Evolutionary conservation across 805 yeast genomes (phyloP).

Genomic region (Starmerella floricola): DNA sequence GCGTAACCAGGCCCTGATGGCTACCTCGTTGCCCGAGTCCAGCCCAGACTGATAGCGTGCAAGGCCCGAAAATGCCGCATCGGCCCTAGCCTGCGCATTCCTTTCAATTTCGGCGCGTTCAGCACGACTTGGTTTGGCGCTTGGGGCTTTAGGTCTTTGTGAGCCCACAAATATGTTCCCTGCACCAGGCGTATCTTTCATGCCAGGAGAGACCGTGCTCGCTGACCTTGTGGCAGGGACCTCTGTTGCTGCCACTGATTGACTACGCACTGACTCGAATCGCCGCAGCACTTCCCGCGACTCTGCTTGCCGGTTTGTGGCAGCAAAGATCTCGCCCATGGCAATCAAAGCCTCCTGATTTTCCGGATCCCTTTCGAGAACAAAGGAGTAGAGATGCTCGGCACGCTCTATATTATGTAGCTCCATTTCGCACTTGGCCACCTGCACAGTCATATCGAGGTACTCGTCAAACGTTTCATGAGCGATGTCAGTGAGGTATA

Average conservation of each 20-base stretch:
- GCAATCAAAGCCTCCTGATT: conserved; percentile 65
- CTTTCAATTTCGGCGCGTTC: conserved; percentile 36
- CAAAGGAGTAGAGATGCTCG: conserved; percentile 23
- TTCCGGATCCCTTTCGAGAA: conserved; percentile 27
- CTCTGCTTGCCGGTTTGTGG: conserved; percentile 25
- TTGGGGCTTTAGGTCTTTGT: conserved; percentile 1
- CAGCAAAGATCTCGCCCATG: conserved; percentile 66
- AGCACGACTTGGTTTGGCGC: conserved; percentile 17
- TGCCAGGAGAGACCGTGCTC: neutral
- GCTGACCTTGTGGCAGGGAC: neutral
- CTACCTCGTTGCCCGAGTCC: conserved; percentile 42
- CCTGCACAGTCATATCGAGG: conserved; percentile 36
- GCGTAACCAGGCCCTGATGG: conserved; percentile 70
- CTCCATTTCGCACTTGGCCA: conserved; percentile 70
- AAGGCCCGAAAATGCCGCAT: conserved; percentile 32
- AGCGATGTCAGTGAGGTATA: conserved; percentile 39
- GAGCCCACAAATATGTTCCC: conserved; percentile 13
- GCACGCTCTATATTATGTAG: conserved; percentile 36
- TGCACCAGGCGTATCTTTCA: conserved; percentile 1
- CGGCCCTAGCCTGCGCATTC: conserved; percentile 39
- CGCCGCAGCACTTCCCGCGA: conserved; percentile 21
- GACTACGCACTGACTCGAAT: conserved; percentile 11
- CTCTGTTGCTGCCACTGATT: neutral
- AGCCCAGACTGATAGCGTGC: conserved; percentile 40
- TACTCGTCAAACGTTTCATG: conserved; percentile 21